These are phyloP conservation scores for Aspergillus sclerotioniger DNA, from an alignment of 495 filamentous ascomycete species.

Conservation along the genomic window DNA sequence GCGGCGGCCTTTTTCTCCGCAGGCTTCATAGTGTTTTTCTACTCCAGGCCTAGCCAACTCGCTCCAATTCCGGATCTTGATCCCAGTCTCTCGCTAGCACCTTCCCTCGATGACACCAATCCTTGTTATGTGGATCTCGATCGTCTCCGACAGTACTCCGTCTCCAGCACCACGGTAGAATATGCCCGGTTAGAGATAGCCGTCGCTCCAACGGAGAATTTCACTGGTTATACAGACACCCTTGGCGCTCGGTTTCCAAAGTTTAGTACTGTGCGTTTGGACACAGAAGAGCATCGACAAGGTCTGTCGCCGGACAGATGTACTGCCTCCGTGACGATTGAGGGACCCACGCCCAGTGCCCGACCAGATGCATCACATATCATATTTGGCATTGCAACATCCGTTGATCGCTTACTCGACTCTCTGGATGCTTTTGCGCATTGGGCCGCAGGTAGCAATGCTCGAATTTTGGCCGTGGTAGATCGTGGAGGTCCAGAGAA, in stretches of 20 bases:
- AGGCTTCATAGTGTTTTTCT: not conserved
- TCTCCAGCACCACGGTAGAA: constrained; percentile 11
- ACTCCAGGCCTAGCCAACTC: not conserved
- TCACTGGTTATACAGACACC: constrained; percentile 17
- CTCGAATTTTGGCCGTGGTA: constrained; percentile 53
- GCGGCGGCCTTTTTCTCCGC: constrained; percentile 2
- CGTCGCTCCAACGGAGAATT: constrained; percentile 18
- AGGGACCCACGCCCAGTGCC: constrained; percentile 12
- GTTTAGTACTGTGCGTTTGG: constrained; percentile 14
- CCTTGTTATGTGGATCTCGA: constrained; percentile 21
- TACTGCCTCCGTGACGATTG: constrained; percentile 16
- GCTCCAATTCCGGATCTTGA: not conserved
- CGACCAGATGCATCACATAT: constrained; percentile 49
- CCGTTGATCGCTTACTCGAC: constrained; percentile 50
- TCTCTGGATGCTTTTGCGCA: constrained; percentile 56
- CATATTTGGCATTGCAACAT: constrained; percentile 61
- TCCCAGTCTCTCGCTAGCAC: not conserved
- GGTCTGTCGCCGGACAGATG: constrained; percentile 14
- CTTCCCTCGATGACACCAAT: constrained; percentile 1
- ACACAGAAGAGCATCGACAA: constrained; percentile 13
- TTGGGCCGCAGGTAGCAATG: constrained; percentile 57
- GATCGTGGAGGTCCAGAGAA: constrained; percentile 23
- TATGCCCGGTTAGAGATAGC: constrained; percentile 23
- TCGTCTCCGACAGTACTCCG: constrained; percentile 17
- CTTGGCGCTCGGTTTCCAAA: constrained; percentile 13